A percentile compares a stretch with the other conserved stretches of the same genome.
phyloP scores from a whole-genome alignment of 352 stramenopile species.

The Phytophthora fragariae region DNA sequence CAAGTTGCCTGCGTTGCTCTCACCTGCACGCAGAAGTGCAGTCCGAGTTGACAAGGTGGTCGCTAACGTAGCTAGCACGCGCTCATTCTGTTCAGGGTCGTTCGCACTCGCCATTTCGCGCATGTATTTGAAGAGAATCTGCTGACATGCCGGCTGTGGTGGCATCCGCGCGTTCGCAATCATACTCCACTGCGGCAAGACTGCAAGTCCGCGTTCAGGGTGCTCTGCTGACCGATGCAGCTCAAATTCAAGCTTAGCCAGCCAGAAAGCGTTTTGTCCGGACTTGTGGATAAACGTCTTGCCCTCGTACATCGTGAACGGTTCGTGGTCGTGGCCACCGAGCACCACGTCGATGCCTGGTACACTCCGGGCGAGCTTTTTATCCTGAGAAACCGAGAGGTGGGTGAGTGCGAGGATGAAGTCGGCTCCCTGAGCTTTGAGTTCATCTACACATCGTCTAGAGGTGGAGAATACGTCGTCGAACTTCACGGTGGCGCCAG shows the following conservation, averaged over 20 bases:
- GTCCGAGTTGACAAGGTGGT: slow-evolving; percentile 76
- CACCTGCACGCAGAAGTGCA: slow-evolving; percentile 68
- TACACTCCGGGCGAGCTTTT: slow-evolving; percentile 63
- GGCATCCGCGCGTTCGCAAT: slow-evolving; percentile 67
- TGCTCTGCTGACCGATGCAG: slow-evolving; percentile 51
- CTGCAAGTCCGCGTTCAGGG: slow-evolving; percentile 50
- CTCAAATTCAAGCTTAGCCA: slow-evolving; percentile 82
- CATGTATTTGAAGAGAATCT: slow-evolving; percentile 83
- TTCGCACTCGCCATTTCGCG: slow-evolving; percentile 67
- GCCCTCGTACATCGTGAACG: slow-evolving; percentile 82
- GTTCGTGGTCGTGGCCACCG: slow-evolving; percentile 93
- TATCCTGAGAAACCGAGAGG: slow-evolving; percentile 80
- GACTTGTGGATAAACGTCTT: slow-evolving; percentile 92
- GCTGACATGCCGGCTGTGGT: slow-evolving; percentile 60
- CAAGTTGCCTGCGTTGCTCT: slow-evolving; percentile 83
- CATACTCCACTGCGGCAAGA: slow-evolving; percentile 87
- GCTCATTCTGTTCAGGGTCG: slow-evolving; percentile 45
- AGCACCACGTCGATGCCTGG: slow-evolving; percentile 88
- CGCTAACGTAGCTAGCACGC: slow-evolving; percentile 62
- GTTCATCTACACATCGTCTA: slow-evolving; percentile 62
- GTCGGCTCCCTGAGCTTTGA: slow-evolving; percentile 74
- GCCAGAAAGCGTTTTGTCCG: slow-evolving; percentile 89
- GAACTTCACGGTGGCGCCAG: slow-evolving; percentile 57
- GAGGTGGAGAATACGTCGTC: slow-evolving; percentile 57
- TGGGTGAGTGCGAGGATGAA: slow-evolving; percentile 90